Evolutionary conservation across 1,139 yeast genomes (phyloP).

Genomic region (Suhomyces taliae): DNA sequence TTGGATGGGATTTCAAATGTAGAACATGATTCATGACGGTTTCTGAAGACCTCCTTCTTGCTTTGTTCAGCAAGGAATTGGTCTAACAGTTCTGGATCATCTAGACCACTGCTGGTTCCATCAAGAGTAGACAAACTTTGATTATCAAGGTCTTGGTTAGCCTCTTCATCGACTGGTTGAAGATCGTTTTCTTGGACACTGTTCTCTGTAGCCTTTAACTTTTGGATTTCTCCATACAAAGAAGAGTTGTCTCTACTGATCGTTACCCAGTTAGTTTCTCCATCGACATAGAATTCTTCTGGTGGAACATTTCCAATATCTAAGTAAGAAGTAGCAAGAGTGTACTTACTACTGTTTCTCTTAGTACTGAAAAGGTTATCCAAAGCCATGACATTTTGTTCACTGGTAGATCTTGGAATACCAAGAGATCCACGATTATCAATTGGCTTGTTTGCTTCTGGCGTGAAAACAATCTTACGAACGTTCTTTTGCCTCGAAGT

Average conservation of each 20-base stretch:
- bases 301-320: constrained; percentile 18
- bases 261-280: constrained; percentile 39
- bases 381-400: constrained; percentile 14
- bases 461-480: too few relatives aligned
- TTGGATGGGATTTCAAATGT: constrained; percentile 17
- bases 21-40: constrained; percentile 11
- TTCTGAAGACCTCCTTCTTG: constrained; percentile 4
- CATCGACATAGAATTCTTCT: constrained; percentile 28
- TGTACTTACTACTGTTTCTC: constrained; percentile 1
- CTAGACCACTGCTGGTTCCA: constrained; percentile 1
- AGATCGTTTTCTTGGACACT: constrained; percentile 3
- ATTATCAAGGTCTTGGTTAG: not conserved
- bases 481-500: too few relatives aligned
- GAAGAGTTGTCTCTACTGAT: constrained; percentile 27
- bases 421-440: not conserved
- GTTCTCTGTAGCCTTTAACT: constrained; percentile 16
- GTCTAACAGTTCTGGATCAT: not conserved
- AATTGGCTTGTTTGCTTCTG: not conserved
- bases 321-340: constrained; percentile 4
- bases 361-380: constrained; percentile 9
- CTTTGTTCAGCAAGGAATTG: constrained; percentile 7
- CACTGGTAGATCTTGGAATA: constrained; percentile 8
- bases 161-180: constrained; percentile 1
- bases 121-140: constrained; percentile 3
- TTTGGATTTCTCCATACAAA: constrained; percentile 22